A percentile compares a stretch with the other conserved stretches of the same genome.
Evolutionary conservation across 257 asterid genomes (phyloP).

Genomic region (Fraxinus americana): DNA sequence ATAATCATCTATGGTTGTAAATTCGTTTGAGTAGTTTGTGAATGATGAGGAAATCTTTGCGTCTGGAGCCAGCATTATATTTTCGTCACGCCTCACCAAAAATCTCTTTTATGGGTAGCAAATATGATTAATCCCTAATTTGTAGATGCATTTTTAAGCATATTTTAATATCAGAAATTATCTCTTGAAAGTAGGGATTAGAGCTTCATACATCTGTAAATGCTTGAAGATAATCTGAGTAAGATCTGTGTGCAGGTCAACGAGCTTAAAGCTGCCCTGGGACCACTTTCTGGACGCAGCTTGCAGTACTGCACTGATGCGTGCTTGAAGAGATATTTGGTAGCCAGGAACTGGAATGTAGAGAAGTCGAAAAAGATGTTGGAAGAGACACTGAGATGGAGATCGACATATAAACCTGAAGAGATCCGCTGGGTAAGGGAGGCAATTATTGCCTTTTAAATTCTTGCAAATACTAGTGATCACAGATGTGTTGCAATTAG

Average conservation of each 20-base stretch:
- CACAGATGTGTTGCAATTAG: not conserved
- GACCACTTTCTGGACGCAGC: constrained; percentile 66
- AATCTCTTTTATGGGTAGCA: not conserved
- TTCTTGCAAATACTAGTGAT: not conserved
- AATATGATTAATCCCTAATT: not conserved
- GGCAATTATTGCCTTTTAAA: not conserved
- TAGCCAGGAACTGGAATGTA: constrained; percentile 82
- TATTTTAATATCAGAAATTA: no score
- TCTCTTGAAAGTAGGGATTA: not conserved
- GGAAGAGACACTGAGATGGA: constrained; percentile 88
- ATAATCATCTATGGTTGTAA: not conserved
- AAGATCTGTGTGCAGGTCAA: constrained; percentile 47
- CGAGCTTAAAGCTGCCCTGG: constrained; percentile 72
- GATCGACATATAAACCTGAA: constrained; percentile 81
- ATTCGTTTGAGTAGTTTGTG: not conserved
- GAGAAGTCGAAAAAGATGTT: constrained; percentile 89
- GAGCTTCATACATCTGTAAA: not conserved
- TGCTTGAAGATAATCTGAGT: constrained; percentile 16
- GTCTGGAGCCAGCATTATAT: not conserved
- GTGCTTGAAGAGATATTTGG: constrained; percentile 84
- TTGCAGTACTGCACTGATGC: constrained; percentile 75
- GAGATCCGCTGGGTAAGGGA: constrained; percentile 91
- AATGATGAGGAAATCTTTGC: not conserved
- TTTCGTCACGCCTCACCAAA: not conserved
- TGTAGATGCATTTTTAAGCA: not conserved